Percentiles rank a stretch among this genome's conserved stretches.
Evolutionary conservation across 805 yeast genomes (phyloP).

Genomic region (Nakazawaea holstii): DNA sequence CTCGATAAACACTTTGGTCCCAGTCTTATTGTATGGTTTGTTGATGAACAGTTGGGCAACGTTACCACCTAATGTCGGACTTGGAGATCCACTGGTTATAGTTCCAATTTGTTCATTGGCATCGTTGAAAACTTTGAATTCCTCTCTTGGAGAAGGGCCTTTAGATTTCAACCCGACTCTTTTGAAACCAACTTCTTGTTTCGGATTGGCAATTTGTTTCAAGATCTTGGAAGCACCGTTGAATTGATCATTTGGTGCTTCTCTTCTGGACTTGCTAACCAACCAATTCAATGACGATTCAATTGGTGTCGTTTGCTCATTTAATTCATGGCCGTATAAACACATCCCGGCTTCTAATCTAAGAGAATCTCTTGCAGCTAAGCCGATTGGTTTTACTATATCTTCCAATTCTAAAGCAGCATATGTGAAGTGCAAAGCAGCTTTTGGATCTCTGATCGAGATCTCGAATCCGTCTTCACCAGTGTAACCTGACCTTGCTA

Average conservation of each 20-base stretch:
- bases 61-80: conserved; percentile 63
- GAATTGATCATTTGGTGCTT: conserved; percentile 41
- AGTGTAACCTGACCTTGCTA: conserved; percentile 96
- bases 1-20: conserved; percentile 65
- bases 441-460: conserved; percentile 55
- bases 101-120: conserved; percentile 49
- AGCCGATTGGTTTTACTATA: conserved; percentile 78
- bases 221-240: conserved; percentile 74
- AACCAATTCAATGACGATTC: conserved; percentile 91
- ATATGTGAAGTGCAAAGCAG: conserved; percentile 57
- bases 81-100: conserved; percentile 54
- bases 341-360: conserved; percentile 99
- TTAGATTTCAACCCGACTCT: conserved; percentile 73
- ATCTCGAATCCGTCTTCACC: conserved; percentile 98
- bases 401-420: conserved; percentile 48
- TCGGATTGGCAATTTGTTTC: conserved; percentile 58
- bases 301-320: conserved; percentile 75
- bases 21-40: conserved; percentile 65
- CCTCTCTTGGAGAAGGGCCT: conserved; percentile 94
- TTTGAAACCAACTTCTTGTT: conserved; percentile 45
- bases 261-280: conserved; percentile 74
- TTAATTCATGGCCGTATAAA: conserved; percentile 88
- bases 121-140: conserved; percentile 52
- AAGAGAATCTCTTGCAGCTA: conserved; percentile 97
- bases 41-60: conserved; percentile 89